phyloP scores from a whole-genome alignment of 225 moss, liverwort and hornwort species.

The Bryoerythrophyllum caledonicum region DNA sequence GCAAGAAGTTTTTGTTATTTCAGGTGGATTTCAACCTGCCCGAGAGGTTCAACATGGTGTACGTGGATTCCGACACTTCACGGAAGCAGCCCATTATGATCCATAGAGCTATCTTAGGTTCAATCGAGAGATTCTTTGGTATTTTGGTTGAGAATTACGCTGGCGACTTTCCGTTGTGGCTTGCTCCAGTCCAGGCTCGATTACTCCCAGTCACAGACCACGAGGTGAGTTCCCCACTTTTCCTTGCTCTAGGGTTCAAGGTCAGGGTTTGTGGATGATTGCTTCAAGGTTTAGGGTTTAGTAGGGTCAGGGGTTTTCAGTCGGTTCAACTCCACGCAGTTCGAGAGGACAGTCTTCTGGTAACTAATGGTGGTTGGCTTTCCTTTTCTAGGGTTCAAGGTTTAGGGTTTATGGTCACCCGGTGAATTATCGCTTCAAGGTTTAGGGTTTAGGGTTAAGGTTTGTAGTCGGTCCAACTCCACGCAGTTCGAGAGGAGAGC shows the following conservation, averaged over 20 bases:
- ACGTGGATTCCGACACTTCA: slow-evolving; percentile 75
- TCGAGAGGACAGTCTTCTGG: no score
- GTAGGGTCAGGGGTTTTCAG: no score
- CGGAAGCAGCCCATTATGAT: slow-evolving; percentile 98
- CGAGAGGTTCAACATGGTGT: slow-evolving; percentile 82
- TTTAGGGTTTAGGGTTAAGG: no score
- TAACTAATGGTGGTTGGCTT: no score
- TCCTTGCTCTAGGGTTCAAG: not conserved
- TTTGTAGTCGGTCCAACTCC: no score
- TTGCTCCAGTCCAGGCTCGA: slow-evolving; percentile 83
- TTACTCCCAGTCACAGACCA: slow-evolving; percentile 87
- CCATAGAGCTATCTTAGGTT: slow-evolving; percentile 93
- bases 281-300: no score
- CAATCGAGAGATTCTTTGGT: slow-evolving; percentile 93
- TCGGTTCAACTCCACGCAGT: no score
- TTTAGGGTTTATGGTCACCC: no score
- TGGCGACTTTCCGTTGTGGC: slow-evolving; percentile 96
- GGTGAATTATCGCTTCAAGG: no score
- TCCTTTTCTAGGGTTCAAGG: no score
- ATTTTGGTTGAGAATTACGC: slow-evolving; percentile 95
- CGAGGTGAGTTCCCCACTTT: slow-evolving; percentile 49
- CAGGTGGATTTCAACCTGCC: slow-evolving; percentile 99
- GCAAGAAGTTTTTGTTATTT: not conserved
- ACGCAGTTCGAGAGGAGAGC: no score
- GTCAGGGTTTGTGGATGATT: no score